These are phyloP conservation scores for Neonectria coccinea DNA, from an alignment of 2,329 filamentous ascomycete genomes.

Conservation along the genomic window DNA sequence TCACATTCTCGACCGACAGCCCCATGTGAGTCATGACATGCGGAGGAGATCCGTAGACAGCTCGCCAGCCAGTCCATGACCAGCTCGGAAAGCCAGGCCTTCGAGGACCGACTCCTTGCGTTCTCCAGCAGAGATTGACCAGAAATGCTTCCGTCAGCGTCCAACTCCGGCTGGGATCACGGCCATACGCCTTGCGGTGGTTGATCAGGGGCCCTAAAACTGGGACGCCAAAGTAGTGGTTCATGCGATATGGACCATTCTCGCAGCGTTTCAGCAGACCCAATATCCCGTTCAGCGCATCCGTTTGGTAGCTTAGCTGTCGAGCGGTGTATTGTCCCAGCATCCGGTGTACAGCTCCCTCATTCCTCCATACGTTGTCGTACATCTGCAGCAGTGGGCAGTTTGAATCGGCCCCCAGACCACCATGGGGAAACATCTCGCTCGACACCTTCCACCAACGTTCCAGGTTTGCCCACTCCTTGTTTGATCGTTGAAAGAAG, in stretches of 20 bases:
- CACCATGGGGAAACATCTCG: conserved; percentile 28
- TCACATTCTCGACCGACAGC: not conserved
- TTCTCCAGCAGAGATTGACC: conserved; percentile 20
- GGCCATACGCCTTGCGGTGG: conserved; percentile 18
- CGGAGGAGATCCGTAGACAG: conserved; percentile 12
- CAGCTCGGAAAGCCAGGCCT: conserved; percentile 21
- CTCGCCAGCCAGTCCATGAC: conserved; percentile 29
- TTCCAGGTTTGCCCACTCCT: conserved; percentile 23
- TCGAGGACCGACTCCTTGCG: conserved; percentile 7
- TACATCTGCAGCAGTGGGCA: conserved; percentile 22
- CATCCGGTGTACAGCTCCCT: conserved; percentile 16
- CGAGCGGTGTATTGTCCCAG: conserved; percentile 11
- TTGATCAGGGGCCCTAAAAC: conserved; percentile 21
- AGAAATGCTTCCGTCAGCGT: conserved; percentile 23
- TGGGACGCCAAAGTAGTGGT: conserved; percentile 28
- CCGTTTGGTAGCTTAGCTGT: conserved; percentile 18
- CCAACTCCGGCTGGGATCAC: conserved; percentile 19
- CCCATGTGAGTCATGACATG: conserved; percentile 1
- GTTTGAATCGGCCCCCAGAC: conserved; percentile 7
- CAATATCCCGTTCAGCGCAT: conserved; percentile 20
- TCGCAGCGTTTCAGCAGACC: conserved; percentile 25
- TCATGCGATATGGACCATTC: conserved; percentile 24
- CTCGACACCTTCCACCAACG: conserved; percentile 25
- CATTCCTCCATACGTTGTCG: conserved; percentile 21
- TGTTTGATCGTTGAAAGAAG: conserved; percentile 26